These are phyloP conservation scores for Lomentospora prolificans DNA, from an alignment of 2,329 filamentous ascomycete species.

Conservation along the genomic window DNA sequence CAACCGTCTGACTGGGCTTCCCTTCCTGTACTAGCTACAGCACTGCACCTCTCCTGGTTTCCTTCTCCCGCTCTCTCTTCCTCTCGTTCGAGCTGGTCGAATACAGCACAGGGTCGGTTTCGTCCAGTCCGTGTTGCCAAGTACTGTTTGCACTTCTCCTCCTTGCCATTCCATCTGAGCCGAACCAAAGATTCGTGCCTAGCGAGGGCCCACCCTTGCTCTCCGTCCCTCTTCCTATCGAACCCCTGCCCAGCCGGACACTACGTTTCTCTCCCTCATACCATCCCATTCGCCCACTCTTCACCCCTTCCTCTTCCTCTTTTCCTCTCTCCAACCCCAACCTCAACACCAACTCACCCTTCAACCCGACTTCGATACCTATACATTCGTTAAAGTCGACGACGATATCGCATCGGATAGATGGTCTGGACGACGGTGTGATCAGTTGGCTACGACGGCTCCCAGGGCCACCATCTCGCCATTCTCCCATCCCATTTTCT, in stretches of 20 bases:
- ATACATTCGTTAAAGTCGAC: constrained; percentile 7
- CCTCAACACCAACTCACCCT: neutral
- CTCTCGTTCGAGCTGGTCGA: neutral
- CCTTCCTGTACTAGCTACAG: neutral
- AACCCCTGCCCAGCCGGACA: constrained; percentile 14
- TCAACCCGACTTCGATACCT: neutral
- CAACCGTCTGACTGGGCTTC: neutral
- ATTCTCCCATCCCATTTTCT: neutral
- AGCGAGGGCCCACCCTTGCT: constrained; percentile 1
- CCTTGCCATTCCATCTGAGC: neutral
- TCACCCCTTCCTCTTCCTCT: neutral
- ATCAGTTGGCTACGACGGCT: constrained; percentile 27
- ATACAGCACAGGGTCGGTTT: constrained; percentile 32
- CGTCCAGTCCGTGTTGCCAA: constrained; percentile 29
- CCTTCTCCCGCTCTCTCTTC: neutral
- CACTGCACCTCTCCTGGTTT: neutral
- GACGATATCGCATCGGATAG: constrained; percentile 22
- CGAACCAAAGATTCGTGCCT: neutral
- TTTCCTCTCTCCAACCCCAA: neutral
- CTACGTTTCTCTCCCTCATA: constrained; percentile 17
- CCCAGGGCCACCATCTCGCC: constrained; percentile 4
- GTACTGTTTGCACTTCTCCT: neutral
- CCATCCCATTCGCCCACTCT: constrained; percentile 6
- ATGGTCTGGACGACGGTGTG: constrained; percentile 21
- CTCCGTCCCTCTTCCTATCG: constrained; percentile 11